Base-by-base conservation (phyloP, 78 protist species). In the Bodo saltans region DNA sequence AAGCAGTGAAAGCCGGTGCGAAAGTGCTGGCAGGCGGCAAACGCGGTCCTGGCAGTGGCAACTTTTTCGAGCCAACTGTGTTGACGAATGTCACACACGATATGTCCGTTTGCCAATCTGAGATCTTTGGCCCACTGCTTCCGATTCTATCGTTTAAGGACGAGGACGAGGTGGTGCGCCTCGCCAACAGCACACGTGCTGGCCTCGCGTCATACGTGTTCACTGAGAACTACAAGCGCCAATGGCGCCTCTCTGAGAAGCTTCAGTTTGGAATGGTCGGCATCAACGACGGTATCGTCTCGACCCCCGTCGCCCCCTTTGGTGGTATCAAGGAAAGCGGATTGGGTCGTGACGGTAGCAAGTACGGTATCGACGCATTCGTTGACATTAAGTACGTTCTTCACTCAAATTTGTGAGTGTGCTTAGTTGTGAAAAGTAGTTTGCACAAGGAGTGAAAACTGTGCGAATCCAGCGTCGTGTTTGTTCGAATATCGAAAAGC, bases 71-170 rank as follows among this genome's bases (percentile, higher is more conserved):
- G 87, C 95, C 93, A 40, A 87, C 91, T n/a, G 23, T 90, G 47
- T 79, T 92, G 72, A 3, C 38, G 26, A 79, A 85, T 74, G 87
- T 88, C n/a, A 29, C 1, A 8, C 68, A 82, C 47, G 84, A 74
- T 37, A 85, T 70, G 78, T 0, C 38, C 28, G 35, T 87, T 32
- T 89, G 76, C 32, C 84, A 21, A 1, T 92, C 91, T 74, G 94
- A 93, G 81, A 89, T 91, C 78, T 93, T 93, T 68, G 95, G 95
- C 30, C 95, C 95, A 23, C 90, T 92, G 25, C 4, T 90, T 74
- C 0, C 82, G 30, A 30, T 85, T 47, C 2, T 72, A 41, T 42
- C 17, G 17, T 92, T 81, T 84, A 21, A 30, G 35, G 29, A 4
- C 53, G 68, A 47, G 3, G 87, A 71, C 25, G 91, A 92, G 39